These are phyloP conservation scores for Salvia splendens DNA, from an alignment of 257 asterid genomes.

Conservation along the genomic window DNA sequence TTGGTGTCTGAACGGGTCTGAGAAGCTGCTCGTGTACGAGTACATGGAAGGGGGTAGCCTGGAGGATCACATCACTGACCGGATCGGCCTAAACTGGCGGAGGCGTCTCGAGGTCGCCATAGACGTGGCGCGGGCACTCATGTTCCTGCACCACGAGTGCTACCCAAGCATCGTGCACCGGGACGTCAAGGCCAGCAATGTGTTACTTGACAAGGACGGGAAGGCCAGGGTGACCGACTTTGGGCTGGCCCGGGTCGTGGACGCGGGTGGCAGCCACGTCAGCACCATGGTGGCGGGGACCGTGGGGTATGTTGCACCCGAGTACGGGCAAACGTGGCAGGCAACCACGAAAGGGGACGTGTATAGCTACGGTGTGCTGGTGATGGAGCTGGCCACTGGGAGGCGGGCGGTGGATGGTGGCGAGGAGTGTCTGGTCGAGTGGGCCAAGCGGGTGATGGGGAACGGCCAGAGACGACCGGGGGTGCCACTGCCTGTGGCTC, in stretches of 20 bases:
- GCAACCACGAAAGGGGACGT: conserved; percentile 97
- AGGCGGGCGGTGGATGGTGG: conserved; percentile 89
- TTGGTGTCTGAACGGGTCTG: conserved; percentile 84
- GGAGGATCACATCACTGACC: conserved; percentile 58
- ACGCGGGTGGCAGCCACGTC: conserved; percentile 71
- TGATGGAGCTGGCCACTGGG: conserved; percentile 94
- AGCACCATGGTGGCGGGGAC: conserved; percentile 98
- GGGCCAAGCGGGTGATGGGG: conserved; percentile 85
- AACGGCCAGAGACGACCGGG: conserved; percentile 37
- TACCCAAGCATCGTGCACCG: conserved; percentile 79
- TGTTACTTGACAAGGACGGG: conserved; percentile 75
- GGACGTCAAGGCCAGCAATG: conserved; percentile 92
- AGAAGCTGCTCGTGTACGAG: conserved; percentile 81
- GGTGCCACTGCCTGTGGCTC: conserved; percentile 47
- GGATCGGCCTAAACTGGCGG: conserved; percentile 53
- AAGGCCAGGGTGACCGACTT: conserved; percentile 88
- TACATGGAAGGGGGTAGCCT: conserved; percentile 95
- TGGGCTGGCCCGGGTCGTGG: conserved; percentile 83
- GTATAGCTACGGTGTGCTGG: conserved; percentile 85
- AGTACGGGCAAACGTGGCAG: conserved; percentile 87
- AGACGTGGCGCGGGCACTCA: conserved; percentile 78
- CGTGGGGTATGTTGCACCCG: conserved; percentile 95
- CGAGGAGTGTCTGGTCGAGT: conserved; percentile 86
- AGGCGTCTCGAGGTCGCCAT: conserved; percentile 65
- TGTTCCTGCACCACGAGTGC: conserved; percentile 87